phyloP scores from a whole-genome alignment of 768 basidiomycete genomes.

The Lactarius hatsudake region DNA sequence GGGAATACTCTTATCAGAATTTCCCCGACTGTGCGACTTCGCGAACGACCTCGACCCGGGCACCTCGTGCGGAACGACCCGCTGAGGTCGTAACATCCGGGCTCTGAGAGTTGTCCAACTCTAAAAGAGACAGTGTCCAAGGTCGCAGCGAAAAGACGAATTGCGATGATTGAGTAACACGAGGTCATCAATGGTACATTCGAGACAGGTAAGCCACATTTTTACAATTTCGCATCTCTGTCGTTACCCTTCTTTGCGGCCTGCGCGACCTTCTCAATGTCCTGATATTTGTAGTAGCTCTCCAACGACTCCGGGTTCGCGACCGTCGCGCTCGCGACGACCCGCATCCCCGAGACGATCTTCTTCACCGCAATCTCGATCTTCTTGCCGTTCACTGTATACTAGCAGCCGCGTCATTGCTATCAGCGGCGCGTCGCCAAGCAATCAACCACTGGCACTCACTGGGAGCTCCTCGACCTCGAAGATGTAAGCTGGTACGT shows the following conservation, averaged over 20 bases:
- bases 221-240: conserved; percentile 3
- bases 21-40: too few relatives aligned
- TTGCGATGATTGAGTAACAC: background rate
- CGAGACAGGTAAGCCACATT: background rate
- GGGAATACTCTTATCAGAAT: too few relatives aligned
- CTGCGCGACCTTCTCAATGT: conserved; percentile 41
- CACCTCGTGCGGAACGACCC: too few relatives aligned
- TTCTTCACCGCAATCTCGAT: conserved; percentile 80
- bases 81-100: too few relatives aligned
- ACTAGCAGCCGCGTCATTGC: conserved; percentile 39
- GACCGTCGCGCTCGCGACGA: conserved; percentile 71
- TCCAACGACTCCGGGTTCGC: conserved; percentile 67
- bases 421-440: background rate
- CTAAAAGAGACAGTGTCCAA: too few relatives aligned
- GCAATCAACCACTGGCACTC: conserved; percentile 31
- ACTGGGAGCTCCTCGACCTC: conserved; percentile 68
- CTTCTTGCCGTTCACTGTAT: conserved; percentile 75
- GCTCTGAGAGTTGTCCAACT: background rate
- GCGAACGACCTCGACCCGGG: too few relatives aligned
- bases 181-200: background rate
- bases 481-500: conserved; percentile 71
- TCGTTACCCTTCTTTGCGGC: background rate
- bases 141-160: background rate
- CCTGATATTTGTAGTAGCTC: conserved; percentile 60
- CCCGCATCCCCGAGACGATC: conserved; percentile 62